Evolutionary conservation across 2,329 filamentous ascomycete genomes (phyloP), one percentile per base, ranked within the genome.

Genomic region (Aspergillus luchuensis): DNA sequence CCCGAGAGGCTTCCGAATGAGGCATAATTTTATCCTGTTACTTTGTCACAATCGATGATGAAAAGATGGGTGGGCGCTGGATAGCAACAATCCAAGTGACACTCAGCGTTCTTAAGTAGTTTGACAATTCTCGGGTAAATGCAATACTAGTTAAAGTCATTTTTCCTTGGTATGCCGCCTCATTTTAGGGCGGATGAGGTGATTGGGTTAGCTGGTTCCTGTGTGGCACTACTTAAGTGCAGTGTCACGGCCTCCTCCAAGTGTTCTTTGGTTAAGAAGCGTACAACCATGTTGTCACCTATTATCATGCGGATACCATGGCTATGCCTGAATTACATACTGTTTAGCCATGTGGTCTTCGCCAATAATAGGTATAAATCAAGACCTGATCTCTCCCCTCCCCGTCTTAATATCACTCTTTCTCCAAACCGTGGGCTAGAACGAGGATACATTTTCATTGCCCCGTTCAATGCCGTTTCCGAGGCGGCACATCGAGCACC

Each of bases 401-500:
- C 56, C 10, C 30, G 15, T 5, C 28, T 64, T 8, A 68, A 67
- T 30, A 74, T 75, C 60, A 75, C 71, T 2, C 66, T 74, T 11
- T 66, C 67, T 15, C 69, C 72, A 0, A 36, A 61, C 13, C 38
- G 61, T n/a, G 56, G 60, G 5, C 67, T 71, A 15, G 67, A 70
- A 13, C 41, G 64, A 8, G 72, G 71, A 8, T 75, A 72, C 49
- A 57, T 76, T 15, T 76, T 76, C 41, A 54, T 75, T 1, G 66
- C 72, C 5, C 73, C 71, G 2, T 75, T 70, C 47, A 41, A 41
- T 17, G 38, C 38, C 15, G n/a, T 41, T 17, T 41, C 38, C 38
- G 60, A 43, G 8, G 64, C 58, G 50, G 66, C 64, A 49, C 15
- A 17, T 5, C 21, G 8, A 7, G 41, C 76, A 0, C 81, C 81